phyloP scores from a whole-genome alignment of 768 basidiomycete species.

The Boletus subparvulus region DNA sequence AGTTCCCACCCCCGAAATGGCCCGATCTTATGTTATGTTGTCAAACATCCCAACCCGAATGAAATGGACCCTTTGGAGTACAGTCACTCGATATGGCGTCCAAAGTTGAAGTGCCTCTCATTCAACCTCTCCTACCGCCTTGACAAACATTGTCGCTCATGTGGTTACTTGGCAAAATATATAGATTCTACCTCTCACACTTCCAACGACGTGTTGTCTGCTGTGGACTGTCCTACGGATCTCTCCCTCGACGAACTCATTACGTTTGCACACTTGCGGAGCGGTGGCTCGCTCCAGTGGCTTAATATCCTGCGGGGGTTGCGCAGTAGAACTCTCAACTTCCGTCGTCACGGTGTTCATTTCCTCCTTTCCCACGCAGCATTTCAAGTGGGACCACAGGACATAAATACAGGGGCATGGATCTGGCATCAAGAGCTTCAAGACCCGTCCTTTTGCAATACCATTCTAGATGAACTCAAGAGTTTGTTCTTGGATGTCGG shows the following conservation, averaged over 20 bases:
- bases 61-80: no score
- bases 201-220: background rate
- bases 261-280: background rate
- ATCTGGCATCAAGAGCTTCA: background rate
- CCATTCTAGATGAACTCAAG: background rate
- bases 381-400: constrained; percentile 23
- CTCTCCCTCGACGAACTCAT: background rate
- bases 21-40: background rate
- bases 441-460: background rate
- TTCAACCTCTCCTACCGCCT: no score
- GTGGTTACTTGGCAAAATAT: no score
- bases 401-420: background rate
- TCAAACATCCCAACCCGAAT: no score
- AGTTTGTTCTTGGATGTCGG: background rate
- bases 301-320: background rate
- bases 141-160: no score
- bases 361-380: background rate
- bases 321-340: background rate
- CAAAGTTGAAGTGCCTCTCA: no score
- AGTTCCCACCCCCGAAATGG: background rate
- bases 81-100: no score
- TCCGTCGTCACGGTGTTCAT: background rate
- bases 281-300: background rate
- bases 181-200: background rate
- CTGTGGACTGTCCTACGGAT: background rate